phyloP scores from a whole-genome alignment of 495 filamentous ascomycete genomes.

The Daldinia bambusicola region DNA sequence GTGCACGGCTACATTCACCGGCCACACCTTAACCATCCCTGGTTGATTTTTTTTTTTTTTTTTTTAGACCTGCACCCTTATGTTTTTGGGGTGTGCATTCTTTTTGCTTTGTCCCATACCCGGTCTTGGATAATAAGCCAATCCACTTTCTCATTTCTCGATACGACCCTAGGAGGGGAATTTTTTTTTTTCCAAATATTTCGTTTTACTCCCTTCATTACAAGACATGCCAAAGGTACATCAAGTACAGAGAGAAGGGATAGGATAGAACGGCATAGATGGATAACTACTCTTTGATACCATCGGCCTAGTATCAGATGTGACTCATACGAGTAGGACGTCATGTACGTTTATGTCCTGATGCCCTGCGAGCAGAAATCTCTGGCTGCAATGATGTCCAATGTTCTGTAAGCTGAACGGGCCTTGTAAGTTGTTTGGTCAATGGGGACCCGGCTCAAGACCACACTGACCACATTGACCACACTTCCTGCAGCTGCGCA shows the following conservation, averaged over 20 bases:
- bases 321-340: constrained; percentile 52
- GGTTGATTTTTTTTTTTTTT: constrained; percentile 37
- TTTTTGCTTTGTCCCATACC: constrained; percentile 39
- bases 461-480: constrained; percentile 35
- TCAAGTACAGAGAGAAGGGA: constrained; percentile 24
- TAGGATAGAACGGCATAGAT: constrained; percentile 15
- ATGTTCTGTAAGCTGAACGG: constrained; percentile 53
- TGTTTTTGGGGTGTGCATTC: constrained; percentile 37
- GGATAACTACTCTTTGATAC: constrained; percentile 33
- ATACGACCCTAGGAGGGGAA: constrained; percentile 50
- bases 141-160: constrained; percentile 49
- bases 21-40: constrained; percentile 49
- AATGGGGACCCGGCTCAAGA: constrained; percentile 48
- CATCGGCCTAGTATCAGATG: constrained; percentile 33
- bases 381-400: constrained; percentile 61
- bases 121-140: constrained; percentile 30
- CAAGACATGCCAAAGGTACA: constrained; percentile 26
- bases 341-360: constrained; percentile 51
- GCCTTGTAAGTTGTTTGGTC: constrained; percentile 49
- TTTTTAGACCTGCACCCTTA: constrained; percentile 51
- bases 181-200: constrained; percentile 47
- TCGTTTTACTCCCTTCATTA: constrained; percentile 44
- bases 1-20: constrained; percentile 42
- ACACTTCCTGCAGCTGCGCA: constrained; percentile 50
- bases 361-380: constrained; percentile 50